Base-by-base conservation (phyloP, 2,329 filamentous ascomycete species). In the Fusarium beomiforme region DNA sequence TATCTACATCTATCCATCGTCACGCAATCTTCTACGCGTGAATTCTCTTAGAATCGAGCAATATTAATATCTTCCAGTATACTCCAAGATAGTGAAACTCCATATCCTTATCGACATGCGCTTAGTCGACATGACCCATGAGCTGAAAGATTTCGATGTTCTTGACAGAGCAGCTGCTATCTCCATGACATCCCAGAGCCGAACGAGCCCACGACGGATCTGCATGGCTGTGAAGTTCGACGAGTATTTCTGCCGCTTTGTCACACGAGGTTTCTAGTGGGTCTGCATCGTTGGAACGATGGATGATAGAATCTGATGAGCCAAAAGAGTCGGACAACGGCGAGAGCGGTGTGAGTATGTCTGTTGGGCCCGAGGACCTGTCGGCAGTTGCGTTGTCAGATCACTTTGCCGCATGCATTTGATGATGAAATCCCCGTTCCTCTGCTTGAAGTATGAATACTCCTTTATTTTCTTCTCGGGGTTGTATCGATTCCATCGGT, bases 71-170 rank as follows among this genome's bases (percentile, higher is more conserved):
- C 19, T 37, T 37, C 19, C 6, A 37, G 36, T 2, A 6, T 10
- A 12, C n/a, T n/a, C 2, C 12, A n/a, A n/a, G 6, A 0, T 37
- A 37, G 36, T 1, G n/a, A n/a, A 19, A 37, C 19, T 12, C 19
- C 10, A 37, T 6, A 19, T 37, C 7, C 1, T 5, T 6, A 2
- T 37, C 10, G 19, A n/a, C 19, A n/a, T 37, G 36, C 9, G 36
- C 19, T 10, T 37, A 37, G 19, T n/a, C 9, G 19, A 37, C 5
- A 19, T 37, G 19, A 12, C n/a, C 36, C 36, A 37, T 37, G 36
- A 37, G 36, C 19, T n/a, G 36, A n/a, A 37, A 37, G 36, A 37
- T 37, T 19, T 37, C 7, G 19, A 6, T n/a, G 36, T 37, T 37
- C 6, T 37, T 37, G 19, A 37, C 36, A 37, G 36, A 37, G 36